These are phyloP conservation scores for Gossypium raimondii DNA, from an alignment of 345 rosid genomes.

Conservation along the genomic window DNA sequence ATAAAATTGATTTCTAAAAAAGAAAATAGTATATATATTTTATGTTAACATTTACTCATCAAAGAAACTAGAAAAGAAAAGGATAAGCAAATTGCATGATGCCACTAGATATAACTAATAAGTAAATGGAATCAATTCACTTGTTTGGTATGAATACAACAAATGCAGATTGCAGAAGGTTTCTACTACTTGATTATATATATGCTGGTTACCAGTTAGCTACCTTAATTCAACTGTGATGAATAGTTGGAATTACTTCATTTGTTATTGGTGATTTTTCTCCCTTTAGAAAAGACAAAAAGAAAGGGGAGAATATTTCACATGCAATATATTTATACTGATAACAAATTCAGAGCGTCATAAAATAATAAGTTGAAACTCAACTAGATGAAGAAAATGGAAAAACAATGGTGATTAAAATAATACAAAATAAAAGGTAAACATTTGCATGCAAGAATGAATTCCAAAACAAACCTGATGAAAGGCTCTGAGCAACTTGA, in stretches of 20 bases:
- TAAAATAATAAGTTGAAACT: neutral
- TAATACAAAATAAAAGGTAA: neutral
- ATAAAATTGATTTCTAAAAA: neutral
- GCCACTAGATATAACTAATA: neutral
- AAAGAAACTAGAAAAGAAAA: neutral
- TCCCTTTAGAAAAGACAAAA: neutral
- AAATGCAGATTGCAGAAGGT: neutral
- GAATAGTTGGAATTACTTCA: neutral
- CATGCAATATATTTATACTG: neutral
- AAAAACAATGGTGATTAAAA: neutral
- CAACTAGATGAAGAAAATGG: neutral
- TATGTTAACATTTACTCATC: neutral
- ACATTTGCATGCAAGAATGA: neutral
- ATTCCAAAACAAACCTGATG: conserved; percentile 26
- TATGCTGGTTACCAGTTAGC: neutral
- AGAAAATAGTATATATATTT: neutral
- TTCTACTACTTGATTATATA: neutral
- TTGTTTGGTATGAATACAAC: neutral
- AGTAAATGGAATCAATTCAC: neutral
- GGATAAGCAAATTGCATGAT: neutral
- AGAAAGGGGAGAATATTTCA: neutral
- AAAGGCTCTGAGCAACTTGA: conserved; percentile 31
- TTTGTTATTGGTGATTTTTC: neutral
- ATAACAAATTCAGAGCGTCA: neutral
- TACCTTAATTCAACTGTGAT: neutral